Percentiles rank a stretch among this genome's conserved stretches.
Conservation (phyloP, 2,329 filamentous ascomycete genomes). For the Stylonectria norvegica region DNA sequence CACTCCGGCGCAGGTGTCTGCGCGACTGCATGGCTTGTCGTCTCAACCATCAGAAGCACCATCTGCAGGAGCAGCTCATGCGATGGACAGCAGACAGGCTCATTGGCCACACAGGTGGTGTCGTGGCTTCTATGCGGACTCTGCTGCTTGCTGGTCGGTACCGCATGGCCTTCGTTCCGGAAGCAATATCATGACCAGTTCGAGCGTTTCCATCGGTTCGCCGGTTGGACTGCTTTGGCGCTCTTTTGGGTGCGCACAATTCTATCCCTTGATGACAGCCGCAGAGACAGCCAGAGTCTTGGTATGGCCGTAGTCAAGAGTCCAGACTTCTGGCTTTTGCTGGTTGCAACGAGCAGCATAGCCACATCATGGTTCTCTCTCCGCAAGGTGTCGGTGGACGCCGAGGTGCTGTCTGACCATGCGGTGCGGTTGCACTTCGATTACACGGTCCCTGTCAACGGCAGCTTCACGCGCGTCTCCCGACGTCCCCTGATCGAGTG, state of each 20-base stretch:
- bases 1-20: constrained; percentile 50
- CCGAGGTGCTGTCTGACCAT: constrained; percentile 67
- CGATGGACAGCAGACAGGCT: constrained; percentile 29
- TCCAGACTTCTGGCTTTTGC: constrained; percentile 63
- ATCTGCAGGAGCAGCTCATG: constrained; percentile 32
- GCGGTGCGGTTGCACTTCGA: constrained; percentile 68
- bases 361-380: constrained; percentile 71
- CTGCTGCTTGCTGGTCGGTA: constrained; percentile 56
- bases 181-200: constrained; percentile 64
- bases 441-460: constrained; percentile 55
- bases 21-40: constrained; percentile 48
- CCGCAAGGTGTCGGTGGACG: constrained; percentile 61
- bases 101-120: constrained; percentile 44
- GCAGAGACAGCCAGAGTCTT: constrained; percentile 32
- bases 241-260: constrained; percentile 64
- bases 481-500: constrained; percentile 64
- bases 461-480: constrained; percentile 52
- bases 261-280: constrained; percentile 47
- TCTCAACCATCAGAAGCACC: constrained; percentile 38
- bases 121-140: constrained; percentile 57
- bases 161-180: constrained; percentile 63
- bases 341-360: constrained; percentile 61
- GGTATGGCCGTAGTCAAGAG: constrained; percentile 36
- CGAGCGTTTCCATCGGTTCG: constrained; percentile 68
- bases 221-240: constrained; percentile 64